These are phyloP conservation scores for Phlebiopsis flavidoalba DNA, from an alignment of 768 basidiomycete genomes.

Conservation along the genomic window DNA sequence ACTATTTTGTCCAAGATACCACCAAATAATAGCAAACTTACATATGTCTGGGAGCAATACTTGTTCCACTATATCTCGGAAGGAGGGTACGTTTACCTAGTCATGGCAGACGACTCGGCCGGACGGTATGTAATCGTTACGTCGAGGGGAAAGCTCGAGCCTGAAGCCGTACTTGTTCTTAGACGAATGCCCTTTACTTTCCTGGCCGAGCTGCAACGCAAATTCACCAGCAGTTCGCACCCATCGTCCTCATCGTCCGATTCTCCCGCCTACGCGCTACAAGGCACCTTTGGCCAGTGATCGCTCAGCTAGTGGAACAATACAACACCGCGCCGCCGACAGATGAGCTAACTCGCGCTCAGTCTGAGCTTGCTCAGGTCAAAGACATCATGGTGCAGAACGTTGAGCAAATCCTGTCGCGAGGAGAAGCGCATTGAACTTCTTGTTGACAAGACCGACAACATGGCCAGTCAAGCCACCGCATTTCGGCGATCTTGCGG, in stretches of 20 bases:
- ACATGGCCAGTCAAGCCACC: slow-evolving; percentile 89
- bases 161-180: background rate
- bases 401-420: slow-evolving; percentile 90
- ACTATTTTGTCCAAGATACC: slow-evolving; percentile 95
- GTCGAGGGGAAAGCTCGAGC: background rate
- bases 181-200: slow-evolving; percentile 95
- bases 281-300: slow-evolving; percentile 68
- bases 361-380: slow-evolving; percentile 81
- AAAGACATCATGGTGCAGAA: slow-evolving; percentile 99
- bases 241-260: slow-evolving; percentile 38
- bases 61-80: slow-evolving; percentile 93
- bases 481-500: slow-evolving; percentile 92
- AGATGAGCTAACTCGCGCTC: slow-evolving; percentile 88
- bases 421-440: slow-evolving; percentile 96
- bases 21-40: slow-evolving; percentile 74
- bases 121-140: slow-evolving; percentile 52
- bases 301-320: slow-evolving; percentile 73
- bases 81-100: slow-evolving; percentile 80
- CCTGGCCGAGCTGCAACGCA: slow-evolving; percentile 78
- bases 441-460: slow-evolving; percentile 95
- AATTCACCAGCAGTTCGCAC: slow-evolving; percentile 68
- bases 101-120: slow-evolving; percentile 91
- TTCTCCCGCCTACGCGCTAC: slow-evolving; percentile 57
- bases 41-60: slow-evolving; percentile 90
- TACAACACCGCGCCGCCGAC: slow-evolving; percentile 86